Evolutionary conservation across 2,329 filamentous ascomycete genomes (phyloP).

Genomic region (Aspergillus persii): DNA sequence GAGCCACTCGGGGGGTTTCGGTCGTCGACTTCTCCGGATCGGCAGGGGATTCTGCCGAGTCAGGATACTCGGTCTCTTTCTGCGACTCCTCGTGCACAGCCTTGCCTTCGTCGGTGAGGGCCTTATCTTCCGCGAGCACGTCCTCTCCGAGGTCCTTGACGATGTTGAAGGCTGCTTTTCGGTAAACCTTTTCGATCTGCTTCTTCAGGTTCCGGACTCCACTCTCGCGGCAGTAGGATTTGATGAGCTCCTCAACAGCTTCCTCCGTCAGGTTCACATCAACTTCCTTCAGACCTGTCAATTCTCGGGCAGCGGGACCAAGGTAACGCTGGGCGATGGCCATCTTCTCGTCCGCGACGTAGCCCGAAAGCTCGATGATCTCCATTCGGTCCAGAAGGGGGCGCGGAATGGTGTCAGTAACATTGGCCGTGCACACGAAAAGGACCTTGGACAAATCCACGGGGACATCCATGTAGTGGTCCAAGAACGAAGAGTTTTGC

Average conservation of each 20-base stretch:
- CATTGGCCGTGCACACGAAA: constrained; percentile 98
- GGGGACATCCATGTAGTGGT: constrained; percentile 98
- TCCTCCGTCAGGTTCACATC: constrained; percentile 83
- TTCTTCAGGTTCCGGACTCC: constrained; percentile 98
- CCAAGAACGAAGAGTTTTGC: constrained; percentile 94
- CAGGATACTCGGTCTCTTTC: constrained; percentile 57
- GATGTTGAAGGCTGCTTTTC: constrained; percentile 95
- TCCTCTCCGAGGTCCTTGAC: constrained; percentile 91
- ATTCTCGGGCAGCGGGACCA: constrained; percentile 87
- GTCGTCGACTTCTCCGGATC: constrained; percentile 39
- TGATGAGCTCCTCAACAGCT: constrained; percentile 94
- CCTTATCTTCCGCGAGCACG: constrained; percentile 73
- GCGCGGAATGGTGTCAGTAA: constrained; percentile 95
- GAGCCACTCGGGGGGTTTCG: constrained; percentile 67
- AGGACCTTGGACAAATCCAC: constrained; percentile 96
- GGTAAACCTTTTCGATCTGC: constrained; percentile 98
- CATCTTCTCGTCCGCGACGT: constrained; percentile 98
- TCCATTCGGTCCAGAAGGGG: constrained; percentile 97
- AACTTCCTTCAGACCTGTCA: constrained; percentile 84
- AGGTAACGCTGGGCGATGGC: constrained; percentile 94
- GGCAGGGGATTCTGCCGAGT: constrained; percentile 61
- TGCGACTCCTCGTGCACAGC: constrained; percentile 63
- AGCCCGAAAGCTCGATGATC: constrained; percentile 91
- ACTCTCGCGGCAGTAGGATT: constrained; percentile 96
- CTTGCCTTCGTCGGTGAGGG: constrained; percentile 82